These are phyloP conservation scores for Talaromyces sp. DNA, from an alignment of 2,329 filamentous ascomycete genomes.

Conservation along the genomic window DNA sequence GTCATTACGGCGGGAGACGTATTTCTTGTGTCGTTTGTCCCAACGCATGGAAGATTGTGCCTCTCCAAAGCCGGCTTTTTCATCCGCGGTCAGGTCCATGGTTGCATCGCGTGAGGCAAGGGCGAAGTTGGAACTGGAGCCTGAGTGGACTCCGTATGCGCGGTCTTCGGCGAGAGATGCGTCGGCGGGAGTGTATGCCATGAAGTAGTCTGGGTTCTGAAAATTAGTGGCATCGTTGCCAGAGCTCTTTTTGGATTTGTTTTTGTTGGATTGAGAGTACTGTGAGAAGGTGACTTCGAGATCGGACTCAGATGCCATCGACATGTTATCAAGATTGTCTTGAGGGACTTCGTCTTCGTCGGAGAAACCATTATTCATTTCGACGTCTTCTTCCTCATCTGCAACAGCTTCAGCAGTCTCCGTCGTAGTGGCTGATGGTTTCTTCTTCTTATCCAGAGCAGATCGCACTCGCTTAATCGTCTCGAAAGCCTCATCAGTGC, in stretches of 20 bases:
- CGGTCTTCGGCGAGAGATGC: conserved; percentile 80
- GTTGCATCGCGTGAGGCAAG: conserved; percentile 80
- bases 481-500: conserved; percentile 63
- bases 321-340: conserved; percentile 48
- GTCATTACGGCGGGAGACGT: conserved; percentile 87
- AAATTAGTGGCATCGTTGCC: conserved; percentile 49
- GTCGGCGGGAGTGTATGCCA: conserved; percentile 87
- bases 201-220: conserved; percentile 87
- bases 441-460: conserved; percentile 41
- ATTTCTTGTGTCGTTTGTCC: conserved; percentile 97
- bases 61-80: conserved; percentile 73
- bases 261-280: conserved; percentile 50
- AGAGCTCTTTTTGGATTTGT: conserved; percentile 44
- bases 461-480: conserved; percentile 45
- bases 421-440: conserved; percentile 14
- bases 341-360: conserved; percentile 40
- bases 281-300: conserved; percentile 70
- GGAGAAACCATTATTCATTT: conserved; percentile 32
- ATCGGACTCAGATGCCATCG: conserved; percentile 59
- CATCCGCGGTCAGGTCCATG: conserved; percentile 92
- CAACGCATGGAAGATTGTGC: conserved; percentile 78
- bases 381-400: conserved; percentile 27
- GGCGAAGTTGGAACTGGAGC: conserved; percentile 73
- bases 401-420: conserved; percentile 22
- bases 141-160: conserved; percentile 88